These are phyloP conservation scores for Coemansia sp. DNA, from an alignment of 192 early-diverging fungal genomes.

Conservation along the genomic window DNA sequence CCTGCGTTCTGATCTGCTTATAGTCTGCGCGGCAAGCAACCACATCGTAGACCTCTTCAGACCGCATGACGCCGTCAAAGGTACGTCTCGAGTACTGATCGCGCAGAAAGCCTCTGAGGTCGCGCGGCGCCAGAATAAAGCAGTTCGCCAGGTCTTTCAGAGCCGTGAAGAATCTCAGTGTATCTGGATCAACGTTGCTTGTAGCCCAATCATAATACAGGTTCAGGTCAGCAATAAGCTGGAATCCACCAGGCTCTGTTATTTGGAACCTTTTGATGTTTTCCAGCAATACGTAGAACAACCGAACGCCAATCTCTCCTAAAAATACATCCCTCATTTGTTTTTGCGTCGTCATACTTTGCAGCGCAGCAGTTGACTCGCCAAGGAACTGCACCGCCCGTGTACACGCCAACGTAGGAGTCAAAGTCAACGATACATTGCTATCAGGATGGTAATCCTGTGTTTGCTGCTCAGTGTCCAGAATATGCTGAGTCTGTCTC, in stretches of 20 bases:
- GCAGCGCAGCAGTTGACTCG: constrained; percentile 71
- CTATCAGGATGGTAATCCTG: constrained; percentile 75
- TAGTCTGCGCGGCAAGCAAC: constrained; percentile 55
- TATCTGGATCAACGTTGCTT: constrained; percentile 32
- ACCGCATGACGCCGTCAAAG: constrained; percentile 55
- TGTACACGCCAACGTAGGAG: constrained; percentile 82
- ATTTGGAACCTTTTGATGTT: constrained; percentile 81
- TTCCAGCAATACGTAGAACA: constrained; percentile 84
- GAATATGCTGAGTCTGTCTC: constrained; percentile 79
- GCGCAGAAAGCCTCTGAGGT: constrained; percentile 44
- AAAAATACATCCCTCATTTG: constrained; percentile 87
- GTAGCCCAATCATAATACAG: constrained; percentile 53
- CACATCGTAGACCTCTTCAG: constrained; percentile 55
- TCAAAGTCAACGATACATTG: constrained; percentile 59
- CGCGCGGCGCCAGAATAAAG: constrained; percentile 52
- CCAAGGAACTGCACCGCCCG: constrained; percentile 76
- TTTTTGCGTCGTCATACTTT: constrained; percentile 73
- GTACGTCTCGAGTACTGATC: constrained; percentile 48
- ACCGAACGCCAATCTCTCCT: constrained; percentile 80
- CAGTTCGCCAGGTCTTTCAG: constrained; percentile 55
- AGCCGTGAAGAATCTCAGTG: constrained; percentile 45
- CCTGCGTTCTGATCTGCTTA: constrained; percentile 41
- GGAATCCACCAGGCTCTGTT: constrained; percentile 82
- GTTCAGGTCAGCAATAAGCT: constrained; percentile 70
- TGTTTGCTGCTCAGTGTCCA: constrained; percentile 67